Evolutionary conservation across 2,329 filamentous ascomycete species (phyloP).

Genomic region (Trichoderma citrinoviride): DNA sequence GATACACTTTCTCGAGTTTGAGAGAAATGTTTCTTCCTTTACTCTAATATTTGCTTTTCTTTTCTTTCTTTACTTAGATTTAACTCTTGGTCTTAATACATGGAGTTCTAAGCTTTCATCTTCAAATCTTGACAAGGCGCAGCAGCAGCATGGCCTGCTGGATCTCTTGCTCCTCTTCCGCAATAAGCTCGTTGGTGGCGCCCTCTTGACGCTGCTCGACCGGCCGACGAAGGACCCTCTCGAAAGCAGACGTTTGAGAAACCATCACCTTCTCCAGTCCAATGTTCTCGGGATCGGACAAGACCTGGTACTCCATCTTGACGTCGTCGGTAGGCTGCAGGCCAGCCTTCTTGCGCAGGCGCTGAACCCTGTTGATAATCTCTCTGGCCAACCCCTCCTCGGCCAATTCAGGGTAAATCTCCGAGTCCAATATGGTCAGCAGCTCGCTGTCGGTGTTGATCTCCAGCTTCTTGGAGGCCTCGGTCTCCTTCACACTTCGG

Average conservation of each 20-base stretch:
- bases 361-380: conserved; percentile 89
- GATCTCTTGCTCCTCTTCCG: conserved; percentile 81
- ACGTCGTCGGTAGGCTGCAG: conserved; percentile 90
- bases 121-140: conserved; percentile 69
- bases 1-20: conserved; percentile 20
- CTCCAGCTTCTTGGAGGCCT: conserved; percentile 71
- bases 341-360: conserved; percentile 89
- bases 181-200: conserved; percentile 52
- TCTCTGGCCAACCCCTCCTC: conserved; percentile 88
- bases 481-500: conserved; percentile 72
- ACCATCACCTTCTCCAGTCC: conserved; percentile 69
- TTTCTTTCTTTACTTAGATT: background rate
- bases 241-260: conserved; percentile 64
- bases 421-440: conserved; percentile 83
- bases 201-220: conserved; percentile 52
- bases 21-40: background rate
- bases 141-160: conserved; percentile 79
- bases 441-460: conserved; percentile 87
- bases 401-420: conserved; percentile 78
- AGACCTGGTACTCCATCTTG: conserved; percentile 85
- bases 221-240: conserved; percentile 74
- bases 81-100: background rate
- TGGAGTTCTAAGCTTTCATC: background rate
- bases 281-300: conserved; percentile 74
- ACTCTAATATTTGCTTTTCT: background rate